Conservation (phyloP, 805 yeast genomes). For the Metschnikowia hibisci region DNA sequence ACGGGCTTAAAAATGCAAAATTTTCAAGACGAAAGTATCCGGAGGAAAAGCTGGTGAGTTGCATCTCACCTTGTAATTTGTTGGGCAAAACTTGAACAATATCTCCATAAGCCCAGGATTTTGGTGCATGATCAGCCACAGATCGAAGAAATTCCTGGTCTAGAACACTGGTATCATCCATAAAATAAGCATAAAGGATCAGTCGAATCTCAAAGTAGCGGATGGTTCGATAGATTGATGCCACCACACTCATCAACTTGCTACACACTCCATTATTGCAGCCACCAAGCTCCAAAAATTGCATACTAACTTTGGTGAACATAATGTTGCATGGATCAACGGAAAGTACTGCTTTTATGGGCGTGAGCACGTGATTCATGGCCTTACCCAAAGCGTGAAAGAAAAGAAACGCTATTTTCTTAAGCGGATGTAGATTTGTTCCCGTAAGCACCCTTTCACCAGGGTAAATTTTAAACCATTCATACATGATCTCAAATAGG, state of each 20-base stretch:
- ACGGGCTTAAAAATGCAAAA: conserved; percentile 19
- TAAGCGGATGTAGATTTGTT: conserved; percentile 24
- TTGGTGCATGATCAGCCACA: conserved; percentile 8
- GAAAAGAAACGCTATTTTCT: conserved; percentile 32
- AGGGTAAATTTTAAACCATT: conserved; percentile 36
- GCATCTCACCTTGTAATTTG: conserved; percentile 15
- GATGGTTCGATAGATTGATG: conserved; percentile 28
- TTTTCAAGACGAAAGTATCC: conserved; percentile 12
- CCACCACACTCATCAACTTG: conserved; percentile 22
- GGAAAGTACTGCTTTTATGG: conserved; percentile 31
- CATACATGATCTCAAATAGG: conserved; percentile 30
- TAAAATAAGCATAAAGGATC: conserved; percentile 24
- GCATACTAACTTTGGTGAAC: conserved; percentile 30
- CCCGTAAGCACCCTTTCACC: conserved; percentile 30
- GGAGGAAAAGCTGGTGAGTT: conserved; percentile 9
- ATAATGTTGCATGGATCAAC: conserved; percentile 34
- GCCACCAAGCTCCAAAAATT: conserved; percentile 18
- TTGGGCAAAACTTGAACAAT: conserved; percentile 19
- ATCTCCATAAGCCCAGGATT: conserved; percentile 13
- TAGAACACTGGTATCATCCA: conserved; percentile 22
- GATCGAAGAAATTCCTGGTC: conserved; percentile 18
- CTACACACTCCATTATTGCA: conserved; percentile 10
- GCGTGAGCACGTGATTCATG: conserved; percentile 30
- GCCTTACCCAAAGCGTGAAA: conserved; percentile 34
- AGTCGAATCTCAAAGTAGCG: conserved; percentile 33